Conservation (phyloP, 139 green algal genomes). For the Micractinium conductrix region DNA sequence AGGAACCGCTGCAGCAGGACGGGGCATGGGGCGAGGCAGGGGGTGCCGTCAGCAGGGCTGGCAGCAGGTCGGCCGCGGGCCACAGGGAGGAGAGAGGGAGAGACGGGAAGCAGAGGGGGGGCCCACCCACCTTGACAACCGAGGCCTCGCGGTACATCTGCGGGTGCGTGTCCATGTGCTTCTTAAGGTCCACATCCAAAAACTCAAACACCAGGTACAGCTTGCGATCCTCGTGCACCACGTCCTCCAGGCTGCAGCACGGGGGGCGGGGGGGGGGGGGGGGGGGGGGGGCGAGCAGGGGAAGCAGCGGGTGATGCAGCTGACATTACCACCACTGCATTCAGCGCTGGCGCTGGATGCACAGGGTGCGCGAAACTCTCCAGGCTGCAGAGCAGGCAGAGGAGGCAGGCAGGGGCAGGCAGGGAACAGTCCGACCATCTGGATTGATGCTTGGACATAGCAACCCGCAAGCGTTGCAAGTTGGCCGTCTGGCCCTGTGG, state of each 20-base stretch:
- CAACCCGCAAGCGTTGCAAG: too few relatives aligned
- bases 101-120: neutral
- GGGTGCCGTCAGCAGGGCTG: too few relatives aligned
- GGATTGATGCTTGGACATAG: too few relatives aligned
- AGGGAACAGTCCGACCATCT: too few relatives aligned
- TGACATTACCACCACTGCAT: too few relatives aligned
- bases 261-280: neutral
- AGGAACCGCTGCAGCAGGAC: conserved; percentile 92
- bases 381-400: neutral
- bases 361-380: neutral
- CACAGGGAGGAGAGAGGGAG: neutral
- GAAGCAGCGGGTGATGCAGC: too few relatives aligned
- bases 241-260: conserved; percentile 65
- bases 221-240: conserved; percentile 86
- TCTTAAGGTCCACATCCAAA: conserved; percentile 97
- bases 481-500: too few relatives aligned
- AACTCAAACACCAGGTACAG: conserved; percentile 99
- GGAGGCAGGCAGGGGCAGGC: neutral
- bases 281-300: too few relatives aligned
- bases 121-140: conserved; percentile 80
- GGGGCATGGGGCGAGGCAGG: too few relatives aligned
- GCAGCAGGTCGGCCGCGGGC: too few relatives aligned
- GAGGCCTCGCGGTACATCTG: conserved; percentile 53
- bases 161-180: conserved; percentile 89
- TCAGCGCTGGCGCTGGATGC: too few relatives aligned